Evolutionary conservation across 164 flowering plant species (phyloP), one percentile per base, ranked within the genome.

Genomic region (Taxillus chinensis): DNA sequence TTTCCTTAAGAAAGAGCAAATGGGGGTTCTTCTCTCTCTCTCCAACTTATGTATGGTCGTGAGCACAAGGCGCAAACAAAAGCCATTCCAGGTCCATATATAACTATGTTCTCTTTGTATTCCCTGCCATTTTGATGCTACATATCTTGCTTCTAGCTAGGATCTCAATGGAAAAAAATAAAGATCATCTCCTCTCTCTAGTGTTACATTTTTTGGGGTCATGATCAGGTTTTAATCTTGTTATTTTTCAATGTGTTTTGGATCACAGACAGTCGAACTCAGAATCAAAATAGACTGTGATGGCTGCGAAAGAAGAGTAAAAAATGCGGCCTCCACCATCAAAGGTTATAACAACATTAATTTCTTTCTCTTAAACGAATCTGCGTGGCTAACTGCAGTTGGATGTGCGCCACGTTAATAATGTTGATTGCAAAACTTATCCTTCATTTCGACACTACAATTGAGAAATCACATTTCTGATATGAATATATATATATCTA

Each of bases 231-330:
- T n/a, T 42, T 50, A 41, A 60, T 53, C 39, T 63, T 39, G 39
- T 12, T 39, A 14, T 54, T 62, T 12, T 6, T 7, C 10, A 3
- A 16, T 9, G 55, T 65, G 46, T 51, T 51, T 62, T 41, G n/a
- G 59, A 42, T 54, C 10, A 52, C 75, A 87, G 95, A 85, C 90
- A 49, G 90, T 87, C 39, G 95, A 87, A 71, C 78, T 87, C 70
- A 87, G 81, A 67, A 90, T 87, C 62, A 87, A 85, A 67, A 83
- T 86, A 86, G 89, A 84, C 75, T 86, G 89, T 68, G 89, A 86
- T 72, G 92, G 92, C 53, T 86, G 92, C 68, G 92, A 82, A 73
- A 78, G 92, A 73, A 82, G 79, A 68, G 87, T 86, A 3, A 84
- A 71, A 59, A 61, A 79, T 67, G 82, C 87, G 59, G 95, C 82